Percentiles rank a stretch among this genome's conserved stretches.
Conservation (phyloP, 139 green algal species). For the Volvox reticuliferus region DNA sequence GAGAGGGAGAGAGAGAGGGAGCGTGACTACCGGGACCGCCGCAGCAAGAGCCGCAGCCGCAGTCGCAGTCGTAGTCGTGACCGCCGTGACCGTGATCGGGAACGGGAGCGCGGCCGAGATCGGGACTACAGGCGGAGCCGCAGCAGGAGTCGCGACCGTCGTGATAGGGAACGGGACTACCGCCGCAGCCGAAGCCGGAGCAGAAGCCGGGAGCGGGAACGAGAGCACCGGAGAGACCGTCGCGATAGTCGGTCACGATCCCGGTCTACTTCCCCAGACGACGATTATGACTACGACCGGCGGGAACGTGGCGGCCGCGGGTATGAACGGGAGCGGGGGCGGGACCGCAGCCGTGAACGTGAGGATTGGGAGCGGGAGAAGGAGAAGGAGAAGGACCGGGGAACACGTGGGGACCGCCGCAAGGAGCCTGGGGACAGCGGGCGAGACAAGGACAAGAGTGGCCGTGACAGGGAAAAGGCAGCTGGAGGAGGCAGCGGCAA, state of each 20-base stretch:
- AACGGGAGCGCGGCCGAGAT: not conserved
- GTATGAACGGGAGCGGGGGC: not conserved
- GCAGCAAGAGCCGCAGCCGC: not conserved
- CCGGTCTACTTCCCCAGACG: not conserved
- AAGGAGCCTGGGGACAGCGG: not conserved
- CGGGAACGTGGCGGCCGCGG: not conserved
- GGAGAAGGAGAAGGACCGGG: conserved; percentile 10
- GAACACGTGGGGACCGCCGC: not conserved
- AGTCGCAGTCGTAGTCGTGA: not conserved
- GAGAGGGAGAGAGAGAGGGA: conserved; percentile 21
- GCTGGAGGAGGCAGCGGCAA: not conserved
- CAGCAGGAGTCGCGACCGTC: not conserved
- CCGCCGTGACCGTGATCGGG: not conserved
- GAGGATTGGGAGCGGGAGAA: conserved; percentile 14
- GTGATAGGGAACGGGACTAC: conserved; percentile 5
- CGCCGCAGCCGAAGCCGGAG: not conserved
- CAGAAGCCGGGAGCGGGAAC: not conserved
- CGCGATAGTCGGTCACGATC: conserved; percentile 2
- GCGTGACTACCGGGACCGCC: not conserved
- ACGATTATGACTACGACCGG: not conserved
- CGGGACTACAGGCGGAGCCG: conserved; percentile 4
- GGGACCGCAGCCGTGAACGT: conserved; percentile 3
- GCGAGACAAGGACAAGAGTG: not conserved
- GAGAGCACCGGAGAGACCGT: conserved; percentile 18
- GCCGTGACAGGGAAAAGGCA: conserved; percentile 3